Conservation (phyloP, 78 protist species). For the Chrysochromulina parva region DNA sequence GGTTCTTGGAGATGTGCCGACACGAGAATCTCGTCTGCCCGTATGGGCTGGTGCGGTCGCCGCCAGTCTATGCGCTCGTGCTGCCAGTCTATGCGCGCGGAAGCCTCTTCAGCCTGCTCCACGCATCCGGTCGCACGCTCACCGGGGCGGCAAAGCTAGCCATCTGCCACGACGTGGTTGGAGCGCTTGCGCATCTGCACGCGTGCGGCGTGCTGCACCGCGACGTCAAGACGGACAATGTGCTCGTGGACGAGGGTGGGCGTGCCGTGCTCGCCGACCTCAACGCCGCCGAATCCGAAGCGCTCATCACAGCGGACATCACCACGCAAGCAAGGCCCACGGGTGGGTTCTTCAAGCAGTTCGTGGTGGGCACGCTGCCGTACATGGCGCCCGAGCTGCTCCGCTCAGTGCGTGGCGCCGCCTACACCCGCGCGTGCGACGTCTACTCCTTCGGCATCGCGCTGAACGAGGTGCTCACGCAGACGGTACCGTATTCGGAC, state of each 20-base stretch:
- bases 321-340: not conserved
- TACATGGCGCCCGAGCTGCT: conserved; percentile 6
- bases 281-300: not conserved
- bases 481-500: not conserved
- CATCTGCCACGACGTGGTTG: not conserved
- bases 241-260: not conserved
- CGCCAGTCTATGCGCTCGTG: not conserved
- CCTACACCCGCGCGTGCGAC: not conserved
- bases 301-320: not conserved
- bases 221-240: conserved; percentile 12
- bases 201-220: not conserved
- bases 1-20: not conserved
- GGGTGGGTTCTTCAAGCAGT: conserved; percentile 22
- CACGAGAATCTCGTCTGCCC: not conserved
- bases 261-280: not conserved
- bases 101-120: not conserved
- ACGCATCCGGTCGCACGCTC: not conserved
- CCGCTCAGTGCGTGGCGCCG: not conserved
- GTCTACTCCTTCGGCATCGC: not conserved
- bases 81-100: not conserved
- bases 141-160: too few species aligned
- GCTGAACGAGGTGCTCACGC: not conserved
- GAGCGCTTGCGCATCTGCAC: not conserved
- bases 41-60: not conserved
- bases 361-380: conserved; percentile 2